Conservation (phyloP, 2,329 filamentous ascomycete genomes). For the Leptosphaerulina australis region DNA sequence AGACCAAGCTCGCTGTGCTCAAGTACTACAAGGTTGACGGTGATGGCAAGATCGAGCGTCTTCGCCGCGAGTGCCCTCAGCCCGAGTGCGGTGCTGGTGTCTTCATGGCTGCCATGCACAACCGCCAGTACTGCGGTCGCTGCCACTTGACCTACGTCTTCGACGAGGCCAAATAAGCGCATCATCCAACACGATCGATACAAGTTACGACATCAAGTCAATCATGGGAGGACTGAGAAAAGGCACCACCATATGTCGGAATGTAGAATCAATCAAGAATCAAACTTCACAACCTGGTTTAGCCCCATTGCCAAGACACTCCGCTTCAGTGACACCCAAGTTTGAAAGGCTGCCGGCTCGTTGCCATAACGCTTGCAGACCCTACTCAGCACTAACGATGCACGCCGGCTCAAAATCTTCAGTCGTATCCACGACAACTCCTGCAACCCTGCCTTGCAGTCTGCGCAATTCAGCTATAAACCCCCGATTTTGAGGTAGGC, state of each 20-base stretch:
- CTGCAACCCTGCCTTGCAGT: neutral
- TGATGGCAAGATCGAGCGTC: conserved; percentile 99
- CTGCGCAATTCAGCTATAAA: conserved; percentile 1
- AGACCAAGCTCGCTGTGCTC: conserved; percentile 99
- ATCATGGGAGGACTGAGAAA: conserved; percentile 33
- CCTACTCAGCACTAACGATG: conserved; percentile 3
- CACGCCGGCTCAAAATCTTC: conserved; percentile 9
- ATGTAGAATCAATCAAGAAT: conserved; percentile 38
- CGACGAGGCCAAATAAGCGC: conserved; percentile 65
- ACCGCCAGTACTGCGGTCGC: conserved; percentile 93
- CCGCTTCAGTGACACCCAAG: neutral
- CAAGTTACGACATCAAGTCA: conserved; percentile 35
- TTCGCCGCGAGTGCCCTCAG: conserved; percentile 93
- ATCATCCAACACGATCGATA: conserved; percentile 30
- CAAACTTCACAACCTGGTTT: conserved; percentile 18
- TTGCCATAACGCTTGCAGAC: neutral
- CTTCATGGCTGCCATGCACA: conserved; percentile 99
- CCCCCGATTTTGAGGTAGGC: neutral
- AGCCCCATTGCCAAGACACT: neutral
- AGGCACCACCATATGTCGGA: conserved; percentile 33
- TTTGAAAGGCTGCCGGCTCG: neutral
- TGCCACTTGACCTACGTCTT: conserved; percentile 76
- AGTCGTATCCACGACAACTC: conserved; percentile 10
- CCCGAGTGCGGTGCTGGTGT: conserved; percentile 94
- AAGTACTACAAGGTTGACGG: conserved; percentile 99